A percentile compares a stretch with the other conserved stretches of the same genome.
These are phyloP conservation scores for Fusarium sp. DNA, from an alignment of 2,329 filamentous ascomycete genomes.

Conservation along the genomic window DNA sequence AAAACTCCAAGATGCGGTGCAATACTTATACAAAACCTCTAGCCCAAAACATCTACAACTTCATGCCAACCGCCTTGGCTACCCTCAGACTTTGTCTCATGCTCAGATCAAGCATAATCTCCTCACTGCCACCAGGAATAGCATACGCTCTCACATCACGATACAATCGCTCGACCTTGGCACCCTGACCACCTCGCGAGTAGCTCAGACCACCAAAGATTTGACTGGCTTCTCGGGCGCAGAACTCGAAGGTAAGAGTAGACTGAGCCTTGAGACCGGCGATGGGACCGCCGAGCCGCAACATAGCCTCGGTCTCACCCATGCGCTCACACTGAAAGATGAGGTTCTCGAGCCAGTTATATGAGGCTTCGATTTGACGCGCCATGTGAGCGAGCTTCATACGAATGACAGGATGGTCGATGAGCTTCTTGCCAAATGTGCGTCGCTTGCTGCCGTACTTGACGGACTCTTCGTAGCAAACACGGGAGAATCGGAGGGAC, in stretches of 20 bases:
- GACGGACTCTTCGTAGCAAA: constrained; percentile 96
- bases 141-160: constrained; percentile 96
- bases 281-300: constrained; percentile 94
- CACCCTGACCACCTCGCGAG: constrained; percentile 92
- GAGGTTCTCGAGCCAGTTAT: constrained; percentile 96
- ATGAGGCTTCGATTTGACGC: constrained; percentile 96
- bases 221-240: constrained; percentile 94
- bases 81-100: constrained; percentile 93
- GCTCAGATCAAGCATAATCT: constrained; percentile 98
- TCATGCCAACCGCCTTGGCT: constrained; percentile 94
- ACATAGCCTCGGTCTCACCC: constrained; percentile 95
- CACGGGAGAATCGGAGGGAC: constrained; percentile 92
- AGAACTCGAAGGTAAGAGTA: constrained; percentile 97
- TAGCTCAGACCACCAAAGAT: constrained; percentile 97
- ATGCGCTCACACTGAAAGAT: constrained; percentile 95
- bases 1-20: constrained; percentile 28
- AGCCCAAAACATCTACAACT: constrained; percentile 72
- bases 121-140: constrained; percentile 94
- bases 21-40: constrained; percentile 30
- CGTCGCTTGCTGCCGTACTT: constrained; percentile 98
- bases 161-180: constrained; percentile 94
- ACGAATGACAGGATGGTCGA: constrained; percentile 96
- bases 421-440: constrained; percentile 96
- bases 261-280: constrained; percentile 94
- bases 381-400: constrained; percentile 99